Percentiles rank a stretch among this genome's conserved stretches.
Conservation (phyloP, 345 rosid genomes). For the Syzygium oleosum region DNA sequence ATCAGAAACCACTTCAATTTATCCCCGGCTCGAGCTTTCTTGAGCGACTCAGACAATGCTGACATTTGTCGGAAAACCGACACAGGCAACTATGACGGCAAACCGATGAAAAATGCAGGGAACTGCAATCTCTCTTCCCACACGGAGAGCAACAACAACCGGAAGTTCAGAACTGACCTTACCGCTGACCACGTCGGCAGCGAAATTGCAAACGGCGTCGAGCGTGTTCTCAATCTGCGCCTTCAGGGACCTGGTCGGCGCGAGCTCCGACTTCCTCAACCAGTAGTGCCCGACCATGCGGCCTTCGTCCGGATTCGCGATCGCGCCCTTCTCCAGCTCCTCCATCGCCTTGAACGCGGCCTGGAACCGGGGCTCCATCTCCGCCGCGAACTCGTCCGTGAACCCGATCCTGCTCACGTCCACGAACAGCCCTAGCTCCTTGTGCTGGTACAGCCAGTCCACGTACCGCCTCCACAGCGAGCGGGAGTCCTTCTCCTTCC, state of each 20-base stretch:
- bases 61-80: not conserved
- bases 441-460: slow-evolving; percentile 91
- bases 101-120: not conserved
- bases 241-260: slow-evolving; percentile 51
- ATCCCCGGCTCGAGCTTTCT: not conserved
- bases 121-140: not conserved
- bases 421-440: slow-evolving; percentile 72
- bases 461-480: slow-evolving; percentile 77
- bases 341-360: slow-evolving; percentile 73
- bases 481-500: slow-evolving; percentile 40
- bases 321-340: slow-evolving; percentile 82
- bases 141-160: not conserved
- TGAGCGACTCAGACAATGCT: not conserved
- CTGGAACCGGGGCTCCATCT: slow-evolving; percentile 73
- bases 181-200: slow-evolving; percentile 67
- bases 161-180: slow-evolving; percentile 41
- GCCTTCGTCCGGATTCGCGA: slow-evolving; percentile 95
- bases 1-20: not conserved
- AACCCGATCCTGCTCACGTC: slow-evolving; percentile 95
- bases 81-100: not conserved
- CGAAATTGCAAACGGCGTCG: slow-evolving; percentile 55
- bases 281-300: slow-evolving; percentile 99
- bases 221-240: slow-evolving; percentile 66
- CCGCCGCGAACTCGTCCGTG: slow-evolving; percentile 59
- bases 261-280: slow-evolving; percentile 67